Evolutionary conservation across 2,329 filamentous ascomycete genomes (phyloP).

Genomic region (Sarocladium oryzae): DNA sequence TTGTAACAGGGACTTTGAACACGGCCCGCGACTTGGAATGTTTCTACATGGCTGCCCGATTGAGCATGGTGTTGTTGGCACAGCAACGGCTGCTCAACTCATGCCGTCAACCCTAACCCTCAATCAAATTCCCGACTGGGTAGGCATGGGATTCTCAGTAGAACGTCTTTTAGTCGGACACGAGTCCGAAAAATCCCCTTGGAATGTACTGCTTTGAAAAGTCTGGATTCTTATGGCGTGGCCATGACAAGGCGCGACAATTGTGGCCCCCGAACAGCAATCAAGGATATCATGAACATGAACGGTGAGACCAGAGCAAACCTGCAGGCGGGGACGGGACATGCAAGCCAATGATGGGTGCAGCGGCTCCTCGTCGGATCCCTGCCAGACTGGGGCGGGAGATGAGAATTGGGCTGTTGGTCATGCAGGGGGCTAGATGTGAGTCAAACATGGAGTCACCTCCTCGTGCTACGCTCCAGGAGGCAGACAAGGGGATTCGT

Average conservation of each 20-base stretch:
- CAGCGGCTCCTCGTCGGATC: conserved; percentile 6
- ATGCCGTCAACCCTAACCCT: conserved; percentile 4
- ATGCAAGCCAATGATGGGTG: conserved; percentile 6
- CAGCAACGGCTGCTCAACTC: neutral
- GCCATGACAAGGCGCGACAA: too few relatives aligned
- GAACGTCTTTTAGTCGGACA: too few relatives aligned
- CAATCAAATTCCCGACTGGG: neutral
- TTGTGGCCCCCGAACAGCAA: too few relatives aligned
- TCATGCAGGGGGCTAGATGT: conserved; percentile 4
- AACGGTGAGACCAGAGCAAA: neutral
- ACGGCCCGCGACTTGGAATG: neutral
- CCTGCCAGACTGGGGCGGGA: neutral
- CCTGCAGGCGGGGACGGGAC: neutral
- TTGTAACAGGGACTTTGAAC: neutral
- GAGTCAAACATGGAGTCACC: conserved; percentile 8
- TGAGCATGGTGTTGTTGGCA: neutral
- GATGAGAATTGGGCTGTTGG: conserved; percentile 6
- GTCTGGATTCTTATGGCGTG: too few relatives aligned
- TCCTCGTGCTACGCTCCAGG: too few relatives aligned
- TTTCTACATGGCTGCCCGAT: neutral
- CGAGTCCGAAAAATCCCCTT: too few relatives aligned
- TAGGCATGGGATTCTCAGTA: too few relatives aligned
- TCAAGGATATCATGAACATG: neutral
- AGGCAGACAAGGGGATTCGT: neutral
- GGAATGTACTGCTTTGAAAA: too few relatives aligned